These are phyloP conservation scores for Parmelia sp. DNA, from an alignment of 495 filamentous ascomycete species.

Conservation along the genomic window DNA sequence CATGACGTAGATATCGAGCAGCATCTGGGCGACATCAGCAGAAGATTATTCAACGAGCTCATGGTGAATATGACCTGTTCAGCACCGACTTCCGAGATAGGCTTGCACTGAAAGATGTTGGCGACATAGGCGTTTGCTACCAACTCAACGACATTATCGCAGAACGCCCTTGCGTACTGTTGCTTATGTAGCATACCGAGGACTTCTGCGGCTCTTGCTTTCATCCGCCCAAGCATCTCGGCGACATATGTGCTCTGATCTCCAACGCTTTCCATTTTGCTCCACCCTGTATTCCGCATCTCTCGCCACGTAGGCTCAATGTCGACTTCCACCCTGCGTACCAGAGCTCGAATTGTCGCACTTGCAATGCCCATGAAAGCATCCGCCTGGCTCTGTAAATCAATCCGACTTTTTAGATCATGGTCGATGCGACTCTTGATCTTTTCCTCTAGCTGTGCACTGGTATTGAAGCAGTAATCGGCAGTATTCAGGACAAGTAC, in stretches of 20 bases:
- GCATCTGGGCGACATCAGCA: constrained; percentile 51
- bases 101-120: constrained; percentile 81
- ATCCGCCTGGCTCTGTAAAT: constrained; percentile 87
- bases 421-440: constrained; percentile 84
- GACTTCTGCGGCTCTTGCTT: constrained; percentile 63
- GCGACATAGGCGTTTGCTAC: constrained; percentile 70
- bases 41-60: constrained; percentile 6
- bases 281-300: constrained; percentile 97
- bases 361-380: constrained; percentile 92
- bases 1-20: constrained; percentile 86
- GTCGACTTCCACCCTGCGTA: constrained; percentile 72
- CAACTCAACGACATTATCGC: constrained; percentile 85
- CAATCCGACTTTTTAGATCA: constrained; percentile 65
- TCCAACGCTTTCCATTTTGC: constrained; percentile 85
- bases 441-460: constrained; percentile 86
- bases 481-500: constrained; percentile 90
- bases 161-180: constrained; percentile 90
- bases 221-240: constrained; percentile 67
- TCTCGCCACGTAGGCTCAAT: constrained; percentile 88
- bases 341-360: constrained; percentile 75
- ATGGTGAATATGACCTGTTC: constrained; percentile 58
- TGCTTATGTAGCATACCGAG: constrained; percentile 77
- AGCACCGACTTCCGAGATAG: constrained; percentile 89
- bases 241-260: constrained; percentile 90
- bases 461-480: constrained; percentile 93